Base-by-base conservation (phyloP, 1,284 basidiomycete genomes). In the Trichosporon sp. region DNA sequence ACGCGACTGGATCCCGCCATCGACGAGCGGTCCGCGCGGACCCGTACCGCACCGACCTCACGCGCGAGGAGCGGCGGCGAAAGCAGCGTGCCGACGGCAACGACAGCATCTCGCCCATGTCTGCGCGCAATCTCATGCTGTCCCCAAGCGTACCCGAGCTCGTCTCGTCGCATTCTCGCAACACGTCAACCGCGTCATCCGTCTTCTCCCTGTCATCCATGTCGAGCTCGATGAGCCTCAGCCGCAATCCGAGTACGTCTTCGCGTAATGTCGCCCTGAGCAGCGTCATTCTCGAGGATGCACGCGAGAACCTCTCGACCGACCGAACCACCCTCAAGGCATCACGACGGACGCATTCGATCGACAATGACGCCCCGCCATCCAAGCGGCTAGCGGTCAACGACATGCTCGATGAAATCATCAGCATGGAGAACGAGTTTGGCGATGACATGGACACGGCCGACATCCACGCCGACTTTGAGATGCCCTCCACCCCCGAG, bases 371-470 rank as follows among this genome's bases (percentile, higher is more conserved):
- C 21, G 56, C 37, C 16, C 71, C 26, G 79, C 79, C 38, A 74
- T 78, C 73, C 78, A 79, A 67, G 76, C 76, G 68, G 19, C 46
- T 79, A 64, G 77, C 77, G 1, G 73, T 74, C 35, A 76, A 81
- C 70, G 80, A 83, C 71, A 84, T 85, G 82, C 76, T 85, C 16
- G 82, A 85, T 66, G 83, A 84, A 74, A 84, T 85, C 68, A 80
- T 85, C 38, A 76, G 76, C 72, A 84, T 85, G 83, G 83, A 85
- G 70, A 77, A 83, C 68, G 79, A 74, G 2, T 84, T 84, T 2
- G 78, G 79, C 12, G 78, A 77, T 56, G 75, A 75, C 3, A 7
- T 65, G 11, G 51, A 66, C 8, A 21, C 19, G 26, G 21, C 43
- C 51, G 43, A 64, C 26, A 63, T 63, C 59, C 59, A 63, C 16